These are phyloP conservation scores for Colletotrichum zoysiae DNA, from an alignment of 2,329 filamentous ascomycete species.

Conservation along the genomic window DNA sequence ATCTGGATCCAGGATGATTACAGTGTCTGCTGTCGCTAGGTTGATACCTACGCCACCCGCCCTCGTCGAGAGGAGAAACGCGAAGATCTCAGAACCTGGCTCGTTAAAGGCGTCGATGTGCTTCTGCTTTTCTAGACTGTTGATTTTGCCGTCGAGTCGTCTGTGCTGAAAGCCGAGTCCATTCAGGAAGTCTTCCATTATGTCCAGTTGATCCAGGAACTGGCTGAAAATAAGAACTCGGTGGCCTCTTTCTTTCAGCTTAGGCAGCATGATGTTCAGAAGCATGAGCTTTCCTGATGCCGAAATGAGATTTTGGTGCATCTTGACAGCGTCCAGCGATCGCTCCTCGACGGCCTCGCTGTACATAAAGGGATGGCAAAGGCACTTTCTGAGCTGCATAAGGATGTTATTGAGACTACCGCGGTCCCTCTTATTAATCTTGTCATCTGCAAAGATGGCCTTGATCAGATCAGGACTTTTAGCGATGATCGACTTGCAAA, in stretches of 20 bases:
- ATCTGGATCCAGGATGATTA: conserved; percentile 96
- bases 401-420: conserved; percentile 93
- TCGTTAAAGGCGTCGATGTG: conserved; percentile 95
- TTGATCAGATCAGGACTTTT: conserved; percentile 92
- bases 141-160: conserved; percentile 87
- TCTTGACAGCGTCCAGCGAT: conserved; percentile 68
- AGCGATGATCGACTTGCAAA: conserved; percentile 92
- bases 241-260: conserved; percentile 86
- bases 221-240: conserved; percentile 96
- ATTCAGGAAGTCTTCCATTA: conserved; percentile 91
- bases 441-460: conserved; percentile 81
- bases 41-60: conserved; percentile 98
- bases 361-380: conserved; percentile 97
- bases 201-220: conserved; percentile 88
- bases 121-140: conserved; percentile 89
- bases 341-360: conserved; percentile 90
- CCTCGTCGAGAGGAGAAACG: conserved; percentile 91
- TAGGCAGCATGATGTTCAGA: conserved; percentile 87
- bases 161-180: conserved; percentile 80
- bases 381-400: conserved; percentile 92
- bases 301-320: conserved; percentile 87
- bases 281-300: conserved; percentile 91
- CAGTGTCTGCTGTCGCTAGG: conserved; percentile 94
- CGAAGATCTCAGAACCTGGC: conserved; percentile 84
- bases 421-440: conserved; percentile 77